Evolutionary conservation across 208 protist genomes (phyloP), one percentile per base, ranked within the genome.

Genomic region (Acanthamoeba culbertsoni): DNA sequence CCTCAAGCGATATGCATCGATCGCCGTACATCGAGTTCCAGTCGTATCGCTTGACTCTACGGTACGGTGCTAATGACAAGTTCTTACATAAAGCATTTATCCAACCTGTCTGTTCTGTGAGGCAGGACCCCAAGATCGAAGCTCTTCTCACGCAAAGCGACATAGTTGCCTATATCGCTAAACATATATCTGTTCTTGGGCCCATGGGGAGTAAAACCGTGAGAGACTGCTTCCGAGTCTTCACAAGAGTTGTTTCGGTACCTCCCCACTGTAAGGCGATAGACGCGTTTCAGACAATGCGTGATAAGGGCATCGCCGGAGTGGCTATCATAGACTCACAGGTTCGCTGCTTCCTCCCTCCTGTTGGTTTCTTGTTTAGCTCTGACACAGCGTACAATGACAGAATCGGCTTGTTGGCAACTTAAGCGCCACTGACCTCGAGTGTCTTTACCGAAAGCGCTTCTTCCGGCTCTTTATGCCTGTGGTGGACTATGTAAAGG

Each of bases 401-500:
- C 33, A 88, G 79, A 63, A 43, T 7, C 43, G 51, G 10, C 48
- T 88, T 4, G 43, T 55, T 7, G 79, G 23, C 79, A 88, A 88
- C 48, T 35, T 88, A 1, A 88, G 79, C 79, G 43, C 79, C 31
- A 46, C 79, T 12, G 79, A 88, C 48, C 48, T 88, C n/a, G 48
- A 88, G 46, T 55, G 79, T 2, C 43, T 88, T 23, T 65, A 43
- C 37, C 79, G 79, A 26, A 63, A 62, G 23, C 43, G 62, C n/a
- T 88, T 88, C 51, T 63, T 65, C 79, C 79, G 43, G 4, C 33
- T 88, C 0, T 88, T 88, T 35, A 65, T 88, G 79, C 79, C 79
- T 1, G 79, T 88, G 31, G 79, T 88, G n/a, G 79, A 88, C 79
- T 88, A 37, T 48, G 37, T 88, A 12, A 88, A 88, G 33, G 48